These are phyloP conservation scores for Geranomyces variabilis DNA, from an alignment of 192 early-diverging fungal species.

Conservation along the genomic window DNA sequence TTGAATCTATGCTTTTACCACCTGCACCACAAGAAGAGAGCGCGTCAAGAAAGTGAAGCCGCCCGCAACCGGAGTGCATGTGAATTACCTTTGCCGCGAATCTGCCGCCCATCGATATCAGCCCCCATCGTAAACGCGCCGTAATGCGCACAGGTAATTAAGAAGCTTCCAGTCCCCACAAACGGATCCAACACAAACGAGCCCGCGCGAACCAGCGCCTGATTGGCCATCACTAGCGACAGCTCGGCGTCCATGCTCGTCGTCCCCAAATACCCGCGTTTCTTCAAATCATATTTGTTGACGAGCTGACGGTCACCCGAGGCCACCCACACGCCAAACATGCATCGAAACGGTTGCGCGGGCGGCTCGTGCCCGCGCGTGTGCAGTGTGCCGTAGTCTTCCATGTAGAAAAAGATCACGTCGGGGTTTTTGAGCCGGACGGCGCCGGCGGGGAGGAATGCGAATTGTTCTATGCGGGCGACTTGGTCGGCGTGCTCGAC, in stretches of 20 bases:
- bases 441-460: constrained; percentile 84
- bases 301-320: constrained; percentile 73
- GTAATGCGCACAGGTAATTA: constrained; percentile 93
- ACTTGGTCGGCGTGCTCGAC: constrained; percentile 75
- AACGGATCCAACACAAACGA: constrained; percentile 93
- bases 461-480: constrained; percentile 78
- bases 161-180: constrained; percentile 91
- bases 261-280: constrained; percentile 91
- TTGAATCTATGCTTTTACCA: constrained; percentile 55
- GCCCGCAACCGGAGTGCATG: background rate
- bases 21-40: background rate
- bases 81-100: constrained; percentile 85
- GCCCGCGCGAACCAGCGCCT: constrained; percentile 78
- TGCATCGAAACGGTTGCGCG: constrained; percentile 12
- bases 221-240: constrained; percentile 95
- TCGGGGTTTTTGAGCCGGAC: constrained; percentile 84
- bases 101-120: constrained; percentile 98
- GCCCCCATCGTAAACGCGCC: constrained; percentile 89
- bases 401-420: constrained; percentile 71
- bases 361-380: constrained; percentile 19
- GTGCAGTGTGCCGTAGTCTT: constrained; percentile 63
- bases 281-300: constrained; percentile 91
- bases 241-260: constrained; percentile 99
- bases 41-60: too few species aligned
- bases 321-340: constrained; percentile 62